These are phyloP conservation scores for Aechmea fasciata DNA, from an alignment of 176 grass and related monocot species.

Conservation along the genomic window DNA sequence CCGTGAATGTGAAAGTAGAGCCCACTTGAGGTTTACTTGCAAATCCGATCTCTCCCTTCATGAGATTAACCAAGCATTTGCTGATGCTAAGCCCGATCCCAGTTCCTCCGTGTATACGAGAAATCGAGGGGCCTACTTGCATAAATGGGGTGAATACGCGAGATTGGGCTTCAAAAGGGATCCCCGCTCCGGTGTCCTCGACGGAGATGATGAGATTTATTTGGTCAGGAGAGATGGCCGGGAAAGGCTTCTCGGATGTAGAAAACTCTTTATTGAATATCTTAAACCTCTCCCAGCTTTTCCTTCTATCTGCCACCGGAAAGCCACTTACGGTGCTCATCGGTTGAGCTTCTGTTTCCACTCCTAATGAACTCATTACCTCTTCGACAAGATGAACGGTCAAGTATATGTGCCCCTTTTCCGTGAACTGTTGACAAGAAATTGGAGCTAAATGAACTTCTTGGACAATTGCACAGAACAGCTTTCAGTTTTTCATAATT, in stretches of 20 bases:
- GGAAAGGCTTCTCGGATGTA: slow-evolving; percentile 37
- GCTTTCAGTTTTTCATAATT: slow-evolving; percentile 14
- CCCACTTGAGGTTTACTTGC: slow-evolving; percentile 55
- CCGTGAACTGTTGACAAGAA: slow-evolving; percentile 72
- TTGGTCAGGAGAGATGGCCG: slow-evolving; percentile 38
- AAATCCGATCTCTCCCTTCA: slow-evolving; percentile 98
- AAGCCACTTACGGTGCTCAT: slow-evolving; percentile 69
- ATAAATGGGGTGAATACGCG: slow-evolving; percentile 89
- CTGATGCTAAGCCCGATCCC: slow-evolving; percentile 97
- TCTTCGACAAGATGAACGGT: slow-evolving; percentile 87
- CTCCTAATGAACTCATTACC: slow-evolving; percentile 37
- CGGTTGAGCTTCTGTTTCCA: slow-evolving; percentile 39
- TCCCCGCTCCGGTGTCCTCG: slow-evolving; percentile 92
- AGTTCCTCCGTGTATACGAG: slow-evolving; percentile 95
- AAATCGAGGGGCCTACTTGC: slow-evolving; percentile 87
- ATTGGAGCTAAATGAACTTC: background rate
- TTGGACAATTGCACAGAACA: background rate
- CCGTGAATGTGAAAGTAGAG: slow-evolving; percentile 92
- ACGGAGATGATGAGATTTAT: slow-evolving; percentile 83
- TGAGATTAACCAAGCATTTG: slow-evolving; percentile 90
- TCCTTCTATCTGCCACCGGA: slow-evolving; percentile 43
- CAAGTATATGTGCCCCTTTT: slow-evolving; percentile 89
- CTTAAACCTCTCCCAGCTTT: slow-evolving; percentile 64
- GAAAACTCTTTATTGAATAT: slow-evolving; percentile 40
- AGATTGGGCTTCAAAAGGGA: slow-evolving; percentile 80